Evolutionary conservation across 1,139 yeast species (phyloP), one percentile per base, ranked within the genome.

Genomic region (Zygosaccharomyces sapae): DNA sequence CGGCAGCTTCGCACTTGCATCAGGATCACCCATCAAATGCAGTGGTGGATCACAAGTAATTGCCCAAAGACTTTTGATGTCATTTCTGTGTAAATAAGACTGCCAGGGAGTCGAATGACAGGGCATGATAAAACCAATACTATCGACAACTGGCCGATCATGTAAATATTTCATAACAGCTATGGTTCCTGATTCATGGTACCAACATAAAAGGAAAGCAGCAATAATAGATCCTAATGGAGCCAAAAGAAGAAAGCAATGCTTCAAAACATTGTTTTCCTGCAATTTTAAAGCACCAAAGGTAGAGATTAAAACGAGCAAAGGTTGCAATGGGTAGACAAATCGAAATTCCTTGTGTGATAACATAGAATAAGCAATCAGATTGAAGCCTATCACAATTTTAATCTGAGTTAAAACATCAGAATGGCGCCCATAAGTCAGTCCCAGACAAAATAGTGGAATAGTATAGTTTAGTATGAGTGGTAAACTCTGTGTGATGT

Each of bases 31-130:
- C 20, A 70, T 41, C 6, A 63, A 46, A 52, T 67, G 64, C 13
- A 87, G 66, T 0, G 98, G 98, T 0, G 98, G 99, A 53, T 88
- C 95, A 65, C 99, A 94, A 0, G 96, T 81, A 35, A 94, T 70
- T 51, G 84, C 83, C 96, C 96, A 86, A 2, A 79, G 52, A 7
- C 69, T 66, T 3, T 67, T 63, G 3, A 79, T 65, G 16, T 74
- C 75, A 5, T 70, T 65, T 20, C 85, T 68, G 58, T 89, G 96
- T 38, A 94, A 67, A 59, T 85, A 81, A 33, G 95, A 79, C 61
- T 88, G 96, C 84, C 95, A 87, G 2, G 98, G 98, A 0, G 97
- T 90, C 0, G 97, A 90, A 65, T 94, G 98, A 59, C 98, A 94
- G 0, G 99, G 98, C 62, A 90, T 87, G 16, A 94, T 65, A 55